Percentiles rank a stretch among this genome's conserved stretches.
Evolutionary conservation across 805 yeast genomes (phyloP).

Genomic region (Ogataea corticis): DNA sequence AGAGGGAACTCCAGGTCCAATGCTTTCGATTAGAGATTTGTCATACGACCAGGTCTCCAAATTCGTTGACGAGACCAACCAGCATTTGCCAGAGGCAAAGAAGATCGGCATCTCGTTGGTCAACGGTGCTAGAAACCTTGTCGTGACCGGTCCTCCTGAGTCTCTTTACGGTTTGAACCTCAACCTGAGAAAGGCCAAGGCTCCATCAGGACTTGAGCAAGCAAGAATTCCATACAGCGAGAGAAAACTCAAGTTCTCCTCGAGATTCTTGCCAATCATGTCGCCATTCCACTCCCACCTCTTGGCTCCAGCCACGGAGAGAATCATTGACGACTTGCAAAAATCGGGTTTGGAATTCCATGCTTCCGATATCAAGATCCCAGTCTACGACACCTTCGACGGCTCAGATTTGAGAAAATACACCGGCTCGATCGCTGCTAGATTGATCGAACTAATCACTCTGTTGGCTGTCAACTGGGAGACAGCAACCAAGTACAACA

Average conservation of each 20-base stretch:
- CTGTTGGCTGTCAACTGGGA: constrained; percentile 96
- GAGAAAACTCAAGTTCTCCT: constrained; percentile 90
- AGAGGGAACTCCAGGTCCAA: constrained; percentile 97
- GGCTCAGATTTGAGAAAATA: constrained; percentile 74
- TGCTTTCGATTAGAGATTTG: constrained; percentile 92
- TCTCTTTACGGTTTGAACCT: constrained; percentile 94
- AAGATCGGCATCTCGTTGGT: constrained; percentile 88
- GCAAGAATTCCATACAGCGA: constrained; percentile 91
- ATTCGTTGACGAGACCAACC: constrained; percentile 83
- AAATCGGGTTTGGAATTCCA: constrained; percentile 58
- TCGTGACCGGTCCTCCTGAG: constrained; percentile 97
- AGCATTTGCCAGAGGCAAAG: constrained; percentile 88
- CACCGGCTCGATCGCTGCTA: constrained; percentile 55
- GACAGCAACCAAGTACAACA: constrained; percentile 71
- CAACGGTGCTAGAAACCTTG: constrained; percentile 95
- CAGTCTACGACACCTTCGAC: constrained; percentile 86
- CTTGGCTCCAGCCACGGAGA: constrained; percentile 67
- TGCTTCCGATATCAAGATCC: constrained; percentile 62
- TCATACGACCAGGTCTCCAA: constrained; percentile 74
- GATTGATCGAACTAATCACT: constrained; percentile 82
- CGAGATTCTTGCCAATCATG: constrained; percentile 90
- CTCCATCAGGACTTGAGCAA: constrained; percentile 92
- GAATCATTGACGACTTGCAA: constrained; percentile 65
- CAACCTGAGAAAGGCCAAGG: constrained; percentile 89
- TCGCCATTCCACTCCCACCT: constrained; percentile 97